Base-by-base conservation (phyloP, 768 basidiomycete genomes). In the Auriscalpium orientale region DNA sequence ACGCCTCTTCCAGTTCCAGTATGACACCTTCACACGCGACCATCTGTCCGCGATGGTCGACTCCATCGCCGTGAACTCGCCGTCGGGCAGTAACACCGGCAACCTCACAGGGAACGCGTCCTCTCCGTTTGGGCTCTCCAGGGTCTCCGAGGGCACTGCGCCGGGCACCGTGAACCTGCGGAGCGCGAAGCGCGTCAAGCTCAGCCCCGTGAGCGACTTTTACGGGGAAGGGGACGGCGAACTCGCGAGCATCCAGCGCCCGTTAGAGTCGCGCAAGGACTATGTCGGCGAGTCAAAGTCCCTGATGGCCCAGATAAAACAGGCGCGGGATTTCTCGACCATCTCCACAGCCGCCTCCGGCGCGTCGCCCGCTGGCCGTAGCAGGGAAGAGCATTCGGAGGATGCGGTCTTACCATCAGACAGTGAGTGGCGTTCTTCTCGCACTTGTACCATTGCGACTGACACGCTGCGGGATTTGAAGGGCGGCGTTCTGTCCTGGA, bases 11-110 rank as follows among this genome's bases (percentile, higher is more conserved):
- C 89, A 93, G 65, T 89, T 94, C 51, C 85, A 92, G 61, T 98
- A 98, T 66, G 95, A 99, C 69, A 98, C 95, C 0, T 95, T 90
- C 66, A 99, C 95, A 1, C 83, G 93, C 46, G 90, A 95, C 20
- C 92, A 97, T 66, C 81, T 98, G 45, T 92, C 91, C 2, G 92
- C 90, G 0, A 81, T 98, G 72, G 93, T 95, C 2, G 95, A 97
- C 62, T 91, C 92, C 2, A 95, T 98, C 58, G 93, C 91, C n/a
- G 74, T 87, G 43, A 85, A 87, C 59, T 82, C 84, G 0, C 81
- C 82, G 0, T 85, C 88, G 33, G 82, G 68, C 9, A 72, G 74
- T 21, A 79, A 78, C 52, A 76, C 74, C 1, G 57, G 59, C 22
- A 72, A 76, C n/a, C 73, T 70, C 37, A 65, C 63, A 1, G 74